A percentile compares a stretch with the other conserved stretches of the same genome.
These are phyloP conservation scores for Tetrastigma voinierianum DNA, from an alignment of 164 flowering plant species.

Conservation along the genomic window DNA sequence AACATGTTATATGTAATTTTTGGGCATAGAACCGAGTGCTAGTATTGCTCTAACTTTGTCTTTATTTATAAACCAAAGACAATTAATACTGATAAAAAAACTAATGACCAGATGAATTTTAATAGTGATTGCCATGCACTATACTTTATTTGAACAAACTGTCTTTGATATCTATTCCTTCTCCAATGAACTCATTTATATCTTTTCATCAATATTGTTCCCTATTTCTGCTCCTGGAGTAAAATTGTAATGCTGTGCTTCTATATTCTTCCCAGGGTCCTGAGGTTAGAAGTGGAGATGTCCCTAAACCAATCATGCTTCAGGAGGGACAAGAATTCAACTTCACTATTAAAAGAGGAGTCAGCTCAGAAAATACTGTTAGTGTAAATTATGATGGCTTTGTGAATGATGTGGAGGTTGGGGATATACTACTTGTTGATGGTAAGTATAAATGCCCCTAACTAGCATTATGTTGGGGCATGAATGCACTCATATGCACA, in stretches of 20 bases:
- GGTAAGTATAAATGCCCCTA: constrained; percentile 47
- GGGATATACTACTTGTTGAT: constrained; percentile 88
- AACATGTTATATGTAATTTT: too few relatives aligned
- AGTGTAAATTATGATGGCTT: constrained; percentile 98
- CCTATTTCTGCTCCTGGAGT: background rate
- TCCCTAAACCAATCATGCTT: constrained; percentile 82
- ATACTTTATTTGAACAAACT: too few relatives aligned
- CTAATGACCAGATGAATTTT: too few relatives aligned
- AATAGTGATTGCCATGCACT: too few relatives aligned
- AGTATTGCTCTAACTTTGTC: too few relatives aligned
- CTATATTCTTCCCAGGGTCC: constrained; percentile 64
- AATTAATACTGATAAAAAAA: too few relatives aligned
- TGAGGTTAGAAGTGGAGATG: constrained; percentile 98
- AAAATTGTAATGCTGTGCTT: background rate
- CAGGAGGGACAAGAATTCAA: constrained; percentile 90
- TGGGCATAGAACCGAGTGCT: too few relatives aligned
- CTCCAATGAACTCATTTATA: too few relatives aligned
- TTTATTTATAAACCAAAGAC: too few relatives aligned
- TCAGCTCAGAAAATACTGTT: constrained; percentile 75
- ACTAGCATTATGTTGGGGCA: background rate
- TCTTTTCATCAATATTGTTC: too few relatives aligned
- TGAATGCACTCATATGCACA: background rate
- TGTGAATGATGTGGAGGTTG: constrained; percentile 90
- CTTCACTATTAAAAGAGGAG: constrained; percentile 90
- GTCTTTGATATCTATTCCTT: too few relatives aligned